phyloP scores from a whole-genome alignment of 345 rosid species.

The Brassica napus region Da-Ae NC_063435.1:222001-222500 shows the following conservation, averaged over 20 bases:
- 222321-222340: constrained; percentile 23
- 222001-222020: not conserved
- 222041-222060: not conserved
- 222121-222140: not conserved
- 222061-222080: not conserved
- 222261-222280: constrained; percentile 22
- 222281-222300: not conserved
- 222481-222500: not conserved
- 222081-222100: not conserved
- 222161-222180: not conserved
- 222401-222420: constrained; percentile 27
- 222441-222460: not conserved
- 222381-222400: constrained; percentile 7
- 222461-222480: not conserved
- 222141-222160: constrained; percentile 2
- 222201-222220: not conserved
- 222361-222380: constrained; percentile 13
- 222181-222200: not conserved
- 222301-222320: not conserved
- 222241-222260: constrained; percentile 10
- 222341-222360: not conserved
- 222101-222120: not conserved
- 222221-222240: constrained; percentile 11
- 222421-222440: not conserved
- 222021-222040: not conserved